phyloP scores from a whole-genome alignment of 2,329 filamentous ascomycete species.

The Calonectria ilicicola region DNA sequence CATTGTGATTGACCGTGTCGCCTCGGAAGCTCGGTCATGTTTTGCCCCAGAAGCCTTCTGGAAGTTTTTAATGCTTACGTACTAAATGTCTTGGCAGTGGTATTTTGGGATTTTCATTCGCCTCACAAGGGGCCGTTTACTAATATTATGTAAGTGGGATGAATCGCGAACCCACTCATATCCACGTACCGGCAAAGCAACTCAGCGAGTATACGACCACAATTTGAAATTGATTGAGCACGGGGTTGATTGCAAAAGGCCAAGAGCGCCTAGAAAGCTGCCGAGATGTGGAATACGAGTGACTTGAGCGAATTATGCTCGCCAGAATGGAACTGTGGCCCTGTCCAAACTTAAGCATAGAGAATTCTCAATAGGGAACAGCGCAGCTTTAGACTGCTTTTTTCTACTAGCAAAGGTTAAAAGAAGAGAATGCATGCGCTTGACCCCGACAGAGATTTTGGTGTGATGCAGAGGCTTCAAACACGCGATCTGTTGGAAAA shows the following conservation, averaged over 20 bases:
- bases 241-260: neutral
- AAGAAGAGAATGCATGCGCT: neutral
- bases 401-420: neutral
- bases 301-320: neutral
- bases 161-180: neutral
- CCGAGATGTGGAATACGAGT: neutral
- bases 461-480: neutral
- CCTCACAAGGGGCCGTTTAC: neutral
- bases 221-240: slow-evolving; percentile 1
- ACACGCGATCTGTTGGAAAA: neutral
- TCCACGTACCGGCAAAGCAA: neutral
- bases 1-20: neutral
- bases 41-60: neutral
- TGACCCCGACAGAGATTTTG: neutral
- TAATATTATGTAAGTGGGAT: slow-evolving; percentile 3
- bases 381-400: neutral
- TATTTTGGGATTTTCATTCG: neutral
- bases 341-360: neutral
- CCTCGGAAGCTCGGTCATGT: neutral
- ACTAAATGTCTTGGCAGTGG: neutral
- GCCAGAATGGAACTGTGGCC: neutral
- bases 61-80: slow-evolving; percentile 6
- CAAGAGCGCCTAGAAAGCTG: neutral
- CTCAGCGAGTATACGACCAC: neutral
- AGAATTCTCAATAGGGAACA: neutral